Base-by-base conservation (phyloP, 257 asterid species). In the Nicotiana attenuata region DNA sequence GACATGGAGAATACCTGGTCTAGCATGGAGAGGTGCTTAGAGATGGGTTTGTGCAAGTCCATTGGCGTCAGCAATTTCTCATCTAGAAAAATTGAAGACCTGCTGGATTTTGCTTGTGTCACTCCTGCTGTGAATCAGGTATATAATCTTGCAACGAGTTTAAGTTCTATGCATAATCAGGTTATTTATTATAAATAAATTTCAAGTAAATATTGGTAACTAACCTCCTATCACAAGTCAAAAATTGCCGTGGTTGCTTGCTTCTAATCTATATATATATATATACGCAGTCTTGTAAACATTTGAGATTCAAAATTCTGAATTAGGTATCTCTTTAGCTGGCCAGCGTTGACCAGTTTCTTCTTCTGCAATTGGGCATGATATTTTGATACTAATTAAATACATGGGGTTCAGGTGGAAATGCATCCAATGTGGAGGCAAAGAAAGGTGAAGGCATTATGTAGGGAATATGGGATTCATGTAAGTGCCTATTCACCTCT, bases 401-500 rank as follows among this genome's bases (percentile, higher is more conserved):
- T 19, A 33, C 5, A 24, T 13, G n/a, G n/a, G 4, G 1, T 15
- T 47, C 83, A 93, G 98, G 98, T 93, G 69, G 98, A 95, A 86
- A 93, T 95, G 99, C 97, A 93, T 82, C 97, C 97, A 4, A 91
- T 92, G 92, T 95, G 99, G 99, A 91, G 91, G 90, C 99, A 95
- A 55, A 83, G 82, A 45, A 92, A 88, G 88, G 79, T 95, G 3
- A 85, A 94, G 81, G 87, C 87, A 13, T 81, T 81, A 33, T 93
- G 97, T 81, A 41, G 84, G 76, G 91, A 90, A 5, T 61, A 90
- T 66, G 78, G 88, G 7, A 93, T 95, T 80, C 98, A 92, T 76
- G 90, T 91, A 2, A 93, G 97, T 66, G 98, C 97, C 1, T 93
- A 93, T 65, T 93, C 99, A 4, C 91, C 97, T 22, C 92, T 93